Conservation (phyloP, 1,284 basidiomycete genomes). For the Gomphus sp. region DNA sequence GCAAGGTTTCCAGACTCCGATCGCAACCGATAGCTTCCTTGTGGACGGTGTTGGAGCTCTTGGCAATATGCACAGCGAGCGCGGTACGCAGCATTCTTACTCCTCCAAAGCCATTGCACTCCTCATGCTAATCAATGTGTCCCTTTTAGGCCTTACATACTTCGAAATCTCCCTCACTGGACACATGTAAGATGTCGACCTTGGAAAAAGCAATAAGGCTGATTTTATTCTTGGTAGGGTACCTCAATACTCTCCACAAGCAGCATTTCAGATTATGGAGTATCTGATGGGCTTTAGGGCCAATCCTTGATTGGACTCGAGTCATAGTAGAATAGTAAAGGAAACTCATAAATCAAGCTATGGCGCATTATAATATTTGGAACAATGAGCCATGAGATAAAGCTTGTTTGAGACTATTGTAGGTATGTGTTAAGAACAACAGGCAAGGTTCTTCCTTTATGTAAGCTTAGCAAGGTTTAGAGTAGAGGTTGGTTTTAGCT, state of each 20-base stretch:
- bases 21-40: slow-evolving; percentile 53
- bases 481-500: too few species aligned
- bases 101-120: neutral
- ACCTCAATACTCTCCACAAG: slow-evolving; percentile 54
- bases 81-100: slow-evolving; percentile 25
- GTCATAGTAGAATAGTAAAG: too few species aligned
- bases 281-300: slow-evolving; percentile 58
- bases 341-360: too few species aligned
- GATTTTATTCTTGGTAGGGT: slow-evolving; percentile 33
- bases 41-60: slow-evolving; percentile 59
- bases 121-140: neutral
- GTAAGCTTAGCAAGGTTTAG: too few species aligned
- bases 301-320: slow-evolving; percentile 13
- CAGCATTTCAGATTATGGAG: slow-evolving; percentile 61
- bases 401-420: too few species aligned
- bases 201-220: neutral
- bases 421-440: too few species aligned
- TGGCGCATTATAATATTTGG: too few species aligned
- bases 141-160: slow-evolving; percentile 41
- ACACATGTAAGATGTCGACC: slow-evolving; percentile 49
- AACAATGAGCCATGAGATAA: too few species aligned
- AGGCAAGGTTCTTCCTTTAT: too few species aligned
- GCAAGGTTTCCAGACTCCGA: slow-evolving; percentile 57
- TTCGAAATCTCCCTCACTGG: slow-evolving; percentile 38
- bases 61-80: slow-evolving; percentile 55